Conservation (phyloP, 1,284 basidiomycete genomes). For the Apiotrichum gracile region DNA sequence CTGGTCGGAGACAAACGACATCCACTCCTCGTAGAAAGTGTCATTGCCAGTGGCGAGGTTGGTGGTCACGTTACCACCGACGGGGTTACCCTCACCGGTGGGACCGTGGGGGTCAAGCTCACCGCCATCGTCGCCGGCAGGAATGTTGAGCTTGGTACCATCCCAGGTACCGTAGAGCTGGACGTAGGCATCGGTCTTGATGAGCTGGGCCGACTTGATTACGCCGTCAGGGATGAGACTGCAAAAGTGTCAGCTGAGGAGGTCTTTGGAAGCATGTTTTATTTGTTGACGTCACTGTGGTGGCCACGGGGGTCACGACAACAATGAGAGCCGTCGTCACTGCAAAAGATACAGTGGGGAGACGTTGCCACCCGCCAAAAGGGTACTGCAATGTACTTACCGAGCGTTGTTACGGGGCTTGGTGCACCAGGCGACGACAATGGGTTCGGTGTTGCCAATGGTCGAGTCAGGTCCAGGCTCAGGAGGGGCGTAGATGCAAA, state of each 20-base stretch:
- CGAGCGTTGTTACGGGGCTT: slow-evolving; percentile 31
- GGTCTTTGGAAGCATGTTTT: too few species aligned
- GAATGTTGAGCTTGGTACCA: slow-evolving; percentile 46
- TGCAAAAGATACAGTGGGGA: too few species aligned
- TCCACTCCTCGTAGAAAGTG: slow-evolving; percentile 53
- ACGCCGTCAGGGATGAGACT: slow-evolving; percentile 42
- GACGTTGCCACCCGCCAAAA: neutral
- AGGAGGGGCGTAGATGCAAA: slow-evolving; percentile 40
- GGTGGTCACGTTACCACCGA: slow-evolving; percentile 51
- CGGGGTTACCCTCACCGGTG: slow-evolving; percentile 48
- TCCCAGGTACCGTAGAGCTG: slow-evolving; percentile 50
- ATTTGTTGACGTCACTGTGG: too few species aligned
- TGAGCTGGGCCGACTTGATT: slow-evolving; percentile 37
- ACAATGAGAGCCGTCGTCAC: too few species aligned
- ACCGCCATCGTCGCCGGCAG: slow-evolving; percentile 47
- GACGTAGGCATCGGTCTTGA: slow-evolving; percentile 43
- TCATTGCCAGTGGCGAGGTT: slow-evolving; percentile 49
- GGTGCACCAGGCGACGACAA: slow-evolving; percentile 39
- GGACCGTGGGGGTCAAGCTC: slow-evolving; percentile 49
- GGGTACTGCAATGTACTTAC: slow-evolving; percentile 9
- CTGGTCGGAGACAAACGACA: slow-evolving; percentile 41
- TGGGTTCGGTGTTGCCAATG: slow-evolving; percentile 38
- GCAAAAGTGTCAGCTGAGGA: neutral
- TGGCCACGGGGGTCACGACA: too few species aligned
- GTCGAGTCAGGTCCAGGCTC: slow-evolving; percentile 26